A percentile compares a stretch with the other conserved stretches of the same genome.
Evolutionary conservation across 2,329 filamentous ascomycete genomes (phyloP).

Genomic region (Cladosporium sp.): DNA sequence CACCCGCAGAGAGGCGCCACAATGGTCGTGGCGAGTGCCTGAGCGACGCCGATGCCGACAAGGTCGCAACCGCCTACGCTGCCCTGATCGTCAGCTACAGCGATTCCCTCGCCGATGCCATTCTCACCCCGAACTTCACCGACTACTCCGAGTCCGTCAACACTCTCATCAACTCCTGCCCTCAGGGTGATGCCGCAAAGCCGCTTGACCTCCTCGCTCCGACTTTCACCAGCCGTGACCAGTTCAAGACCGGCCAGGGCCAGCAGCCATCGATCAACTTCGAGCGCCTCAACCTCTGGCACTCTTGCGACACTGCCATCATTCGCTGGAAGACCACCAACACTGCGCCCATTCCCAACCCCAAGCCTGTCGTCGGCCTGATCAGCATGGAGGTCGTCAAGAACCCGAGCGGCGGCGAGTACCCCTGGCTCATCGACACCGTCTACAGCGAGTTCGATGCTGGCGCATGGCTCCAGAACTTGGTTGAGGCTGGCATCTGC

Average conservation of each 20-base stretch:
- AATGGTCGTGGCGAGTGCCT: conserved; percentile 20
- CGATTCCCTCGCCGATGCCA: conserved; percentile 20
- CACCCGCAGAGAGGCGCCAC: conserved; percentile 1
- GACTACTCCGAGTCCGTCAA: conserved; percentile 33
- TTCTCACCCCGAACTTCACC: conserved; percentile 25
- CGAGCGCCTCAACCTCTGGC: conserved; percentile 26
- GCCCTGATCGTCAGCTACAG: conserved; percentile 27
- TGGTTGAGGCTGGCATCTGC: conserved; percentile 25
- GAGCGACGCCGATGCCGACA: conserved; percentile 20
- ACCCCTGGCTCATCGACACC: conserved; percentile 25
- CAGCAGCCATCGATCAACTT: conserved; percentile 30
- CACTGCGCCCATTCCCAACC: conserved; percentile 25
- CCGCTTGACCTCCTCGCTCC: conserved; percentile 21
- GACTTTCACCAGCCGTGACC: conserved; percentile 24
- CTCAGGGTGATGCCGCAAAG: conserved; percentile 24
- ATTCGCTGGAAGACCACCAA: conserved; percentile 30
- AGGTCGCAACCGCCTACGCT: conserved; percentile 27
- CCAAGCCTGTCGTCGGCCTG: conserved; percentile 25
- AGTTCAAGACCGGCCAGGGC: conserved; percentile 28
- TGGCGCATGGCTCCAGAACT: conserved; percentile 30
- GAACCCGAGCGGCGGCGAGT: conserved; percentile 15
- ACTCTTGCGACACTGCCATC: conserved; percentile 26
- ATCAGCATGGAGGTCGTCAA: conserved; percentile 23
- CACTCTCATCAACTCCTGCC: conserved; percentile 30
- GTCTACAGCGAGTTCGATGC: conserved; percentile 32